Conservation (phyloP, 352 stramenopile species). For the Pythium plurisporium region DNA sequence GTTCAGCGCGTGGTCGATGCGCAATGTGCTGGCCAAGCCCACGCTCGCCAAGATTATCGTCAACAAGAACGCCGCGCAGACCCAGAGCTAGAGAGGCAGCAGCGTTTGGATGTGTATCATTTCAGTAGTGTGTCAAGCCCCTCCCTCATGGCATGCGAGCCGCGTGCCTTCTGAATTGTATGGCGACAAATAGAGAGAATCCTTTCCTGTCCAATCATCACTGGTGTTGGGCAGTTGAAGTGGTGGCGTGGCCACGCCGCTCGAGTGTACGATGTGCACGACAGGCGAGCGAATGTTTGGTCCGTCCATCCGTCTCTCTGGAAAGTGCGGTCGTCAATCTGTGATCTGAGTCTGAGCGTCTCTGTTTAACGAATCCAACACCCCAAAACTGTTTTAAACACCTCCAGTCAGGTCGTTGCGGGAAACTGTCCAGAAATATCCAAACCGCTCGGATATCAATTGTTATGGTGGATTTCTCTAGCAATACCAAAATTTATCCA, state of each 20-base stretch:
- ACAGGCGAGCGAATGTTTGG: too few relatives aligned
- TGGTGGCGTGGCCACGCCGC: too few relatives aligned
- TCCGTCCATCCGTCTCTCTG: not conserved
- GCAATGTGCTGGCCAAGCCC: constrained; percentile 35
- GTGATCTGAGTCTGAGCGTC: constrained; percentile 14
- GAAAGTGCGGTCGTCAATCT: too few relatives aligned
- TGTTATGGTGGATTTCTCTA: not conserved
- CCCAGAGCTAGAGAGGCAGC: not conserved
- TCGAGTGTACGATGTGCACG: too few relatives aligned
- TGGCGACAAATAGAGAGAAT: too few relatives aligned
- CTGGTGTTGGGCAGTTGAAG: too few relatives aligned
- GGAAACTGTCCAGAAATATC: not conserved
- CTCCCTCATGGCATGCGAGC: not conserved
- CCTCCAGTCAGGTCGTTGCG: not conserved
- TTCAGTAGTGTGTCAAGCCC: too few relatives aligned
- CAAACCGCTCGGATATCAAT: not conserved
- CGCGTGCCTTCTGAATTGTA: too few relatives aligned
- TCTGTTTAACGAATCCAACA: constrained; percentile 16
- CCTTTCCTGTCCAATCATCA: too few relatives aligned
- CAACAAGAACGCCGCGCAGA: not conserved
- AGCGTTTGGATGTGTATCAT: not conserved
- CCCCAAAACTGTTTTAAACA: constrained; percentile 17
- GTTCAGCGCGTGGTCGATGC: constrained; percentile 63
- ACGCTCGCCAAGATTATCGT: constrained; percentile 14
- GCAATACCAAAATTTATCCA: not conserved